phyloP scores from a whole-genome alignment of 169 alveolate species.

The Cryptosporidium parvum region DNA sequence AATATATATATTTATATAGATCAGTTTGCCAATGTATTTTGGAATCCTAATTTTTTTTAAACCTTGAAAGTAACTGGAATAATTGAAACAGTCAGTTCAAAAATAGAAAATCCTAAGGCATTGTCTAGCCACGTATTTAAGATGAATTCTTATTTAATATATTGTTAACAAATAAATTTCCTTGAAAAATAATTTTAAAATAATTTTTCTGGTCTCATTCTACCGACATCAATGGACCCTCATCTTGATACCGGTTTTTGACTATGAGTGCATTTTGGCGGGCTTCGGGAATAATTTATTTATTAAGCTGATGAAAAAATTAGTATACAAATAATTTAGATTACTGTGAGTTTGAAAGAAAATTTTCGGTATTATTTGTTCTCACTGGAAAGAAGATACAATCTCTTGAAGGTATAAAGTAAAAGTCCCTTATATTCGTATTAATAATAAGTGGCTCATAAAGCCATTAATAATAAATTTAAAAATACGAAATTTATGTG shows the following conservation, averaged over 20 bases:
- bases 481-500: conserved; percentile 5
- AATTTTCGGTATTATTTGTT: neutral
- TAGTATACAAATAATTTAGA: neutral
- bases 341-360: neutral
- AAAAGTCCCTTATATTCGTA: neutral
- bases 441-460: neutral
- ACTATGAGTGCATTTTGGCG: conserved; percentile 31
- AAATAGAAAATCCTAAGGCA: neutral
- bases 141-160: neutral
- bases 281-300: neutral
- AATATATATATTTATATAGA: too few species aligned
- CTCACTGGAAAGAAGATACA: neutral
- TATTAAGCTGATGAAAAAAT: neutral
- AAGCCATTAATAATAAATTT: neutral
- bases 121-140: neutral
- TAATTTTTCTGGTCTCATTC: neutral
- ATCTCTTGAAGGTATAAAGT: neutral
- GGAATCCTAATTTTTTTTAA: too few species aligned
- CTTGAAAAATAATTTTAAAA: neutral
- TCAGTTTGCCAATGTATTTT: neutral
- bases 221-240: conserved; percentile 24
- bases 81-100: neutral
- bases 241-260: neutral
- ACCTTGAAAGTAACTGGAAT: neutral
- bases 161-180: neutral